These are phyloP conservation scores for Eimeria tenella DNA, from an alignment of 169 alveolate genomes.

Conservation along the genomic window DNA sequence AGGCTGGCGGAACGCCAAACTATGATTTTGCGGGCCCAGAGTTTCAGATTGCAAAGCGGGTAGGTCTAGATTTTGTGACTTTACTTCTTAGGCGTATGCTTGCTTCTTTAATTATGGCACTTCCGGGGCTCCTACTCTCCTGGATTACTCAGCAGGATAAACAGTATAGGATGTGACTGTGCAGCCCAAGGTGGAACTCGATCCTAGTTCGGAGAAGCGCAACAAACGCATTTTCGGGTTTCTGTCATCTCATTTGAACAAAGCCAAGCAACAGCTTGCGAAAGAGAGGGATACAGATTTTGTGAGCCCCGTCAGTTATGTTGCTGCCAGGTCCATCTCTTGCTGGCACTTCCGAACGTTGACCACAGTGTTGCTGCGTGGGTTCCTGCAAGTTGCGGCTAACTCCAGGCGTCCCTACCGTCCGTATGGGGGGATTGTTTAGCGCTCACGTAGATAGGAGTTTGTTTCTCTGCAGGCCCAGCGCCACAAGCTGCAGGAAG, in stretches of 20 bases:
- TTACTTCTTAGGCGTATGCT: no score
- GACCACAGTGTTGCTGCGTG: no score
- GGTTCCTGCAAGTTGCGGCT: no score
- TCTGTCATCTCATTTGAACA: conserved; percentile 35
- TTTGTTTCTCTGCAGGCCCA: conserved; percentile 19
- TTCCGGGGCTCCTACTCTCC: neutral
- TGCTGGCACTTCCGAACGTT: no score
- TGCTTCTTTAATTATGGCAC: no score
- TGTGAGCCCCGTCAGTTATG: neutral
- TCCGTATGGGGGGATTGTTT: no score
- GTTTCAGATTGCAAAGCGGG: neutral
- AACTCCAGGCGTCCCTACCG: no score
- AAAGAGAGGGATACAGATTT: conserved; percentile 14
- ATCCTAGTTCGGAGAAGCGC: conserved; percentile 9
- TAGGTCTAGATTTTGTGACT: neutral
- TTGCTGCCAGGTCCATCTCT: no score
- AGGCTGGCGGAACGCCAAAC: neutral
- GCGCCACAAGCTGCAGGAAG: conserved; percentile 41
- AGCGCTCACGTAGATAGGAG: no score
- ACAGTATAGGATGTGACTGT: neutral
- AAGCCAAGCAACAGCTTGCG: conserved; percentile 42
- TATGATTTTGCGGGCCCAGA: conserved; percentile 4
- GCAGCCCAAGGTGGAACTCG: conserved; percentile 33
- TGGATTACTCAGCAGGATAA: neutral
- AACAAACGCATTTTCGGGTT: conserved; percentile 22